phyloP scores from a whole-genome alignment of 768 basidiomycete genomes.

The Candolleomyces aberdarensis region DNA sequence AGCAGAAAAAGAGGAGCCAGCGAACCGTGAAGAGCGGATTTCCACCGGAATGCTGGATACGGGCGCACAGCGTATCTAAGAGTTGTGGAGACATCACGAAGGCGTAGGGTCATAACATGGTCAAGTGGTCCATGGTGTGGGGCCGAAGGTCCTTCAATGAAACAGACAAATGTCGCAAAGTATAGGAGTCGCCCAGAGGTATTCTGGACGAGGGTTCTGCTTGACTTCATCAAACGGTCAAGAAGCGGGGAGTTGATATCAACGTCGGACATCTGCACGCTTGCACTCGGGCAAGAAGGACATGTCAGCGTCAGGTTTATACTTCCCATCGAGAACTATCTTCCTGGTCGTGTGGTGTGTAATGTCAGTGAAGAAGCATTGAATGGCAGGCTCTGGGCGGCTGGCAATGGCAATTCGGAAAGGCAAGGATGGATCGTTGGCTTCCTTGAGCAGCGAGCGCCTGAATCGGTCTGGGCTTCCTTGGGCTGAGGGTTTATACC shows the following conservation, averaged over 20 bases:
- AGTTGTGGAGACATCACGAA: too few relatives aligned
- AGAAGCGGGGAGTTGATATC: too few relatives aligned
- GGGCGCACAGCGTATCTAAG: background rate
- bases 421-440: background rate
- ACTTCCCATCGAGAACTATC: constrained; percentile 2
- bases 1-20: background rate
- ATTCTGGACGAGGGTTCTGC: too few relatives aligned
- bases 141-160: too few relatives aligned
- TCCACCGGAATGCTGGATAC: background rate
- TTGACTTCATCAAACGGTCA: too few relatives aligned
- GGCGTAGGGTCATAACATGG: background rate
- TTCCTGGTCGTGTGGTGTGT: background rate
- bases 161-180: too few relatives aligned
- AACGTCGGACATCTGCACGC: too few relatives aligned
- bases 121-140: constrained; percentile 11
- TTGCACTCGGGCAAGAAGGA: background rate
- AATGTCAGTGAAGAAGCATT: background rate
- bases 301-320: constrained; percentile 1
- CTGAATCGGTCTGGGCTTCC: background rate
- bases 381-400: constrained; percentile 4
- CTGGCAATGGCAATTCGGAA: constrained; percentile 3
- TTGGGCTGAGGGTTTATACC: background rate
- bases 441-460: constrained; percentile 1
- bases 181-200: too few relatives aligned
- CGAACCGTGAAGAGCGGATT: background rate